Base-by-base conservation (phyloP, 73 alveolate species). In the Paramecium caudatum region DNA sequence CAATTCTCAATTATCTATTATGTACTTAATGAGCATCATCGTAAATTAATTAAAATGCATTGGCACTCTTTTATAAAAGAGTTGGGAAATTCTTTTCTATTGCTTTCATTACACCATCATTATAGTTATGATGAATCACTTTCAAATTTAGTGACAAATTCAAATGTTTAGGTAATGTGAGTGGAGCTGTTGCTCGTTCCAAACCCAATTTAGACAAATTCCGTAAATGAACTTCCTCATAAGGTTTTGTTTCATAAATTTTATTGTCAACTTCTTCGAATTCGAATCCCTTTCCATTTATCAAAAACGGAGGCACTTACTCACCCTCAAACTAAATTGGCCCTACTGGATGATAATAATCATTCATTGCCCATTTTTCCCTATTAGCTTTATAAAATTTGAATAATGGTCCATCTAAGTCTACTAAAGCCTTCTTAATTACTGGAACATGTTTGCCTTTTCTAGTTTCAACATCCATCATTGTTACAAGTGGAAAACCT, bases 401-500 rank as follows among this genome's bases (percentile, higher is more conserved):
- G 91, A 90, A 95, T 70, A 82, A 32, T 12, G 91, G 91, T 9
- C 98, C 98, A 17, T 92, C 95, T 37, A 97, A 78, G 37, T 97
- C 99, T 27, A 94, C 97, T 55, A 97, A 90, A 19, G 97, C 97
- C 63, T 95, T 95, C 48, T 91, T 94, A 91, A 96, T 95, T 62
- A 95, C 99, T 3, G 94, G 87, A 47, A 70, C 92, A 30, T 78
- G 93, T 93, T 96, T 96, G 45, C 99, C 99, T 93, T 96, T 96
- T 84, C 99, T 94, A 46, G 96, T 95, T 86, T 96, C 99, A 17
- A 91, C 90, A 74, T 82, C 94, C 45, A 90, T 69, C 98, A 95
- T 95, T 9, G 97, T 90, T 4, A 96, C 93, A 21, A 95, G 82
- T 23, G 98, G 98, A 90, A 96, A 95, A 1, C 98, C 98, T 10